Evolutionary conservation across 495 filamentous ascomycete genomes (phyloP).

Genomic region (Evernia prunastri): DNA sequence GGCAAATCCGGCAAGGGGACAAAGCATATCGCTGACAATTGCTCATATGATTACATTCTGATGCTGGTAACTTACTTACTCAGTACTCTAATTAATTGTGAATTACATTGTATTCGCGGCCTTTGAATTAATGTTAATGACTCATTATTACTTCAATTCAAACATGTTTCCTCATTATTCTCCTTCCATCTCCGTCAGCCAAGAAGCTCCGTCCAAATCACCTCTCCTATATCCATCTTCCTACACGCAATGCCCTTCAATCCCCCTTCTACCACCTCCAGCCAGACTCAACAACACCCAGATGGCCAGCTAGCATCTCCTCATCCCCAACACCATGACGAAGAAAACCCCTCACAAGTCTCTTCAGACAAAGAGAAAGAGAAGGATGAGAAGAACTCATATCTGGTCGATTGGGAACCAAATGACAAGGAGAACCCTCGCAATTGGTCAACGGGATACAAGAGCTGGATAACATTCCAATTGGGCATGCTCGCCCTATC

Average conservation of each 20-base stretch:
- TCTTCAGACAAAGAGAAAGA: not conserved
- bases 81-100: too few relatives aligned
- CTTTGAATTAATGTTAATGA: too few relatives aligned
- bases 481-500: not conserved
- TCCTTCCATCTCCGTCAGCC: not conserved
- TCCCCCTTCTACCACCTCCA: not conserved
- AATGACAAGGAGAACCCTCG: not conserved
- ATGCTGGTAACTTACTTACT: too few relatives aligned
- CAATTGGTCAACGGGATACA: slow-evolving; percentile 1
- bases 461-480: slow-evolving; percentile 4
- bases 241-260: not conserved
- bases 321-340: not conserved
- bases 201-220: not conserved
- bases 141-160: not conserved
- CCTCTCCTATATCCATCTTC: not conserved
- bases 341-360: not conserved
- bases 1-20: too few relatives aligned
- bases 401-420: not conserved
- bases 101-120: too few relatives aligned
- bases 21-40: too few relatives aligned
- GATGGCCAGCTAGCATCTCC: not conserved
- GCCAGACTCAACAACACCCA: not conserved
- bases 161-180: too few relatives aligned
- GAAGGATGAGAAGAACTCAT: not conserved
- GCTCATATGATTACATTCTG: too few relatives aligned